These are phyloP conservation scores for Eutypella sp. DNA, from an alignment of 2,329 filamentous ascomycete genomes.

Conservation along the genomic window DNA sequence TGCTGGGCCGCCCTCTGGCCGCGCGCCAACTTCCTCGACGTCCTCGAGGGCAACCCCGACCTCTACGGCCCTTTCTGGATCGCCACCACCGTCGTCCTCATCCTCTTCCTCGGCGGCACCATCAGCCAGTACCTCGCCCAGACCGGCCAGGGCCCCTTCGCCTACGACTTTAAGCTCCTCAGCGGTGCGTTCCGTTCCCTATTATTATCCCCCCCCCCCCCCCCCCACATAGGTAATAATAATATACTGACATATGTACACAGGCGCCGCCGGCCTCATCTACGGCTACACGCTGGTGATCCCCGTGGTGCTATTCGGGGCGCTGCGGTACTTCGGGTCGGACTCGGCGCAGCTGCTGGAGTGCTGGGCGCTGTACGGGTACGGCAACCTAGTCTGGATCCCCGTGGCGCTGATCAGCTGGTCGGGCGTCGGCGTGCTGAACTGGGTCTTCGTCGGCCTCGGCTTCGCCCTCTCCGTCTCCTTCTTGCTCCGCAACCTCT, in stretches of 20 bases:
- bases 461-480: conserved; percentile 78
- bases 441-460: conserved; percentile 88
- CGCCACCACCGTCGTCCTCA: conserved; percentile 92
- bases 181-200: conserved; percentile 55
- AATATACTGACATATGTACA: neutral
- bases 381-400: conserved; percentile 96
- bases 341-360: conserved; percentile 90
- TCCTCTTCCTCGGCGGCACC: conserved; percentile 90
- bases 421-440: conserved; percentile 79
- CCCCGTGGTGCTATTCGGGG: conserved; percentile 78
- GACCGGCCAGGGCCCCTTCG: conserved; percentile 66
- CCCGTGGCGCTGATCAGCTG: conserved; percentile 88
- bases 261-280: conserved; percentile 80
- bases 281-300: conserved; percentile 93
- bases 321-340: conserved; percentile 91
- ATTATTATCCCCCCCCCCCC: neutral
- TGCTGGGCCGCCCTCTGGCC: conserved; percentile 89
- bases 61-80: conserved; percentile 99
- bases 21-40: conserved; percentile 90
- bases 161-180: conserved; percentile 85
- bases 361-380: conserved; percentile 93
- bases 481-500: conserved; percentile 81
- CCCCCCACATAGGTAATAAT: conserved; percentile 2
- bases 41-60: conserved; percentile 93
- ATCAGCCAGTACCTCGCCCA: conserved; percentile 84